Evolutionary conservation across 2,329 filamentous ascomycete genomes (phyloP).

Genomic region (Diplodia mutila): DNA sequence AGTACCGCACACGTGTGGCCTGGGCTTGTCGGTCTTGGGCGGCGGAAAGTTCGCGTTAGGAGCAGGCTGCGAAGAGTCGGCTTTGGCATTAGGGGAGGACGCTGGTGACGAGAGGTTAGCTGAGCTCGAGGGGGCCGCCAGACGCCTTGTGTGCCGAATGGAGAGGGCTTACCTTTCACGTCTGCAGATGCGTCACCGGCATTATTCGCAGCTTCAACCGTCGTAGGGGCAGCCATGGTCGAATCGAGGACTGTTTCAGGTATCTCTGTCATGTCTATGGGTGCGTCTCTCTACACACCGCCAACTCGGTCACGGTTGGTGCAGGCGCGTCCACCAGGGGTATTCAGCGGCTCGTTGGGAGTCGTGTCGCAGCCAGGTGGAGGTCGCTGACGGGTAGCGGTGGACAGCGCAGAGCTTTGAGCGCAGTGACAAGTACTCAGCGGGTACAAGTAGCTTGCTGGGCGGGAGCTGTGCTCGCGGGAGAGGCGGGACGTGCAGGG

Average conservation of each 20-base stretch:
- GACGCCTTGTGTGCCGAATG: neutral
- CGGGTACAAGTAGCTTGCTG: conserved; percentile 16
- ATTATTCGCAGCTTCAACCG: conserved; percentile 18
- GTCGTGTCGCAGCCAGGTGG: conserved; percentile 7
- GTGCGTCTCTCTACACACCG: conserved; percentile 21
- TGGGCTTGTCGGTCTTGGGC: conserved; percentile 95
- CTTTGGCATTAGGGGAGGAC: conserved; percentile 20
- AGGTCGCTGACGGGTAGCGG: conserved; percentile 1
- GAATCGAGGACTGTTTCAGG: neutral
- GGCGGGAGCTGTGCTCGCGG: conserved; percentile 3
- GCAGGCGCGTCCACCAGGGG: neutral
- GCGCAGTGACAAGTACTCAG: conserved; percentile 1
- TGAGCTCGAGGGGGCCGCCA: neutral
- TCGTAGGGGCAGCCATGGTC: conserved; percentile 24
- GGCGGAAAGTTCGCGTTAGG: conserved; percentile 63
- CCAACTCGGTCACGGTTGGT: conserved; percentile 7
- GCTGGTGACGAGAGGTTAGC: conserved; percentile 19
- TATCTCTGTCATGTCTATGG: conserved; percentile 13
- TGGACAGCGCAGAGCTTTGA: conserved; percentile 5
- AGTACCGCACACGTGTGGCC: conserved; percentile 90
- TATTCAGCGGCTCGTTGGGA: neutral
- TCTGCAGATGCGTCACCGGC: conserved; percentile 11
- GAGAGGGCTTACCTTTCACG: conserved; percentile 19
- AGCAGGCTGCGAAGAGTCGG: conserved; percentile 17
- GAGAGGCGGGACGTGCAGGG: conserved; percentile 9